Conservation (phyloP, 75 land plant genomes). For the Pinus tabuliformis region DNA sequence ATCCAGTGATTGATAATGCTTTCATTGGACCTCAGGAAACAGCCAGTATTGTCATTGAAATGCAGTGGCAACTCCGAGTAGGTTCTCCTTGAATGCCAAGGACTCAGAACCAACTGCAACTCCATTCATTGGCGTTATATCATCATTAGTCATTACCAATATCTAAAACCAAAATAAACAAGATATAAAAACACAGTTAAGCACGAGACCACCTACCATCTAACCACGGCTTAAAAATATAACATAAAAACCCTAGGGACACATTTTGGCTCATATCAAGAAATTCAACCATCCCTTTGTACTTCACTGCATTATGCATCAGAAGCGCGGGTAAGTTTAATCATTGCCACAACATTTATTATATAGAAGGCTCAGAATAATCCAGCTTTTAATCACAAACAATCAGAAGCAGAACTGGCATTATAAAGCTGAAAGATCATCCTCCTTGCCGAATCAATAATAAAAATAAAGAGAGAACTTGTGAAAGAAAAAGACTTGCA, state of each 20-base stretch:
- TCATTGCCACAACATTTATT: background rate
- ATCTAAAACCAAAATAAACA: background rate
- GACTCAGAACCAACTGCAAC: conserved; percentile 7
- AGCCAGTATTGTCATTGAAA: background rate
- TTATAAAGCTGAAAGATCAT: background rate
- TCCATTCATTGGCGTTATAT: background rate
- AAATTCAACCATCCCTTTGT: conserved; percentile 9
- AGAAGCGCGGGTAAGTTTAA: background rate
- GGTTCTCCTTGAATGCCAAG: conserved; percentile 8
- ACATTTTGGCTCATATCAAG: background rate
- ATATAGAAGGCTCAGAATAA: background rate
- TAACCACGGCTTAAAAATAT: too few species aligned
- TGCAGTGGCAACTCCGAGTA: conserved; percentile 9
- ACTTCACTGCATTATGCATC: background rate
- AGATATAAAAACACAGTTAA: too few species aligned
- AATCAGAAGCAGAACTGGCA: conserved; percentile 16
- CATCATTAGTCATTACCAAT: background rate
- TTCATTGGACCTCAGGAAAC: background rate
- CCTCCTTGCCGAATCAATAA: too few species aligned
- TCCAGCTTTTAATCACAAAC: background rate
- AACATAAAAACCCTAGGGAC: too few species aligned
- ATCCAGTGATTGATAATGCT: too few species aligned
- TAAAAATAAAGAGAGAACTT: too few species aligned
- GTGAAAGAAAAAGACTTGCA: too few species aligned
- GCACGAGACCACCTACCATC: too few species aligned